Conservation (phyloP, 1,284 basidiomycete genomes). For the Cutaneotrichosporon daszewskae region DNA sequence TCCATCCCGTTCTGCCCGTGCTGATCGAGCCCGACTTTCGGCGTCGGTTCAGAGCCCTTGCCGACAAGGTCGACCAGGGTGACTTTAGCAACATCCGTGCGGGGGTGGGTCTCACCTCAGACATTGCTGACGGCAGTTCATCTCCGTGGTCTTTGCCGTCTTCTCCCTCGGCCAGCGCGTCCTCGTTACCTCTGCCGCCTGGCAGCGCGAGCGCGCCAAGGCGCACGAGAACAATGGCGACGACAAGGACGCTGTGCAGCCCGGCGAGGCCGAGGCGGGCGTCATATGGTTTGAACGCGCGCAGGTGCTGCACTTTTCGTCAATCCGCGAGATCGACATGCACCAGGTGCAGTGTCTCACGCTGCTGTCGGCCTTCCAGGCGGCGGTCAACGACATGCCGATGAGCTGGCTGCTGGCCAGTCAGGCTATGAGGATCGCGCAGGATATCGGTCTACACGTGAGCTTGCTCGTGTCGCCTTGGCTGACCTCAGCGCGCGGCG, state of each 20-base stretch:
- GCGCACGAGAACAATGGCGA: constrained; percentile 18
- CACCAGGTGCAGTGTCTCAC: constrained; percentile 82
- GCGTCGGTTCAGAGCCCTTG: constrained; percentile 61
- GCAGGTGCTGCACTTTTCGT: constrained; percentile 80
- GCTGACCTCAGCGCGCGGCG: constrained; percentile 62
- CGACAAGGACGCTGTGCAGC: constrained; percentile 20
- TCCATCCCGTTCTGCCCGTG: constrained; percentile 78
- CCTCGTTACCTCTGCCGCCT: constrained; percentile 53
- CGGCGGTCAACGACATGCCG: constrained; percentile 80
- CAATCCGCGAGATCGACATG: constrained; percentile 66
- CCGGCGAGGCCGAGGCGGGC: constrained; percentile 44
- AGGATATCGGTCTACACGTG: constrained; percentile 83
- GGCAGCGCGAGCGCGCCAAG: constrained; percentile 60
- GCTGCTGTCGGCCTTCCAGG: constrained; percentile 78
- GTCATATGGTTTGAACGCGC: constrained; percentile 51
- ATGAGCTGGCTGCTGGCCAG: constrained; percentile 85
- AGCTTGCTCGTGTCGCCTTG: constrained; percentile 34
- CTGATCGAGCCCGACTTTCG: constrained; percentile 76
- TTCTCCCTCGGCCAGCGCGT: constrained; percentile 65
- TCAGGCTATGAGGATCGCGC: constrained; percentile 75
- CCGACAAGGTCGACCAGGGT: constrained; percentile 54
- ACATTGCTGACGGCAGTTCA: constrained; percentile 61
- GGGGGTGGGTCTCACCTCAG: constrained; percentile 9
- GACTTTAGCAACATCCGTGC: constrained; percentile 15
- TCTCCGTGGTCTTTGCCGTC: constrained; percentile 78